These are phyloP conservation scores for Diaporthe sp. DNA, from an alignment of 2,329 filamentous ascomycete species.

Conservation along the genomic window DNA sequence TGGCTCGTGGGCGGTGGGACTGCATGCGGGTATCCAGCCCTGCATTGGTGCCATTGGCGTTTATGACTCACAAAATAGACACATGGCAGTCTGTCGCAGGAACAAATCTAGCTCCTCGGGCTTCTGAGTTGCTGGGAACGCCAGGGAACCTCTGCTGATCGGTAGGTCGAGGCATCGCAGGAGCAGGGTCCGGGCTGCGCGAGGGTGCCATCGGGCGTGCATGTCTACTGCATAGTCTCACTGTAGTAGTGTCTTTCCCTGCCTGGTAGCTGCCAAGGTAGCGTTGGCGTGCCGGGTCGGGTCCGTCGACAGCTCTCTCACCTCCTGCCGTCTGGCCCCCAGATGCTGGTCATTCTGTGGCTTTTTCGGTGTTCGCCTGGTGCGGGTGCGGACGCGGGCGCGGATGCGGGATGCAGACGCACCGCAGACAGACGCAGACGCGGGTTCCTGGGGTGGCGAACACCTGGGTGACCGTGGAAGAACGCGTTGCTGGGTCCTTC, in stretches of 20 bases:
- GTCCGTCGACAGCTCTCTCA: background rate
- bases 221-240: constrained; percentile 29
- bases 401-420: constrained; percentile 32
- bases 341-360: constrained; percentile 14
- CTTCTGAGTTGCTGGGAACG: constrained; percentile 6
- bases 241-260: constrained; percentile 2
- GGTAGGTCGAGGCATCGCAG: constrained; percentile 22
- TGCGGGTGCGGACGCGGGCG: constrained; percentile 24
- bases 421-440: constrained; percentile 24
- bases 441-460: constrained; percentile 32
- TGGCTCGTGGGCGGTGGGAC: constrained; percentile 36
- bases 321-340: background rate
- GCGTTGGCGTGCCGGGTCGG: constrained; percentile 25
- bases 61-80: constrained; percentile 36
- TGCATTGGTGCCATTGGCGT: constrained; percentile 38
- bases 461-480: constrained; percentile 10
- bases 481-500: background rate
- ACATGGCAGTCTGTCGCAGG: constrained; percentile 29
- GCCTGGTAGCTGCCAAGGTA: constrained; percentile 2
- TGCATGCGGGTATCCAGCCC: constrained; percentile 34
- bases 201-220: constrained; percentile 38
- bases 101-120: constrained; percentile 23
- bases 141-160: constrained; percentile 25
- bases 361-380: constrained; percentile 21
- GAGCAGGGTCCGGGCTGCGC: constrained; percentile 12